Evolutionary conservation across 306 rosid genomes (phyloP).

Genomic region (Crotalaria pallida): DNA sequence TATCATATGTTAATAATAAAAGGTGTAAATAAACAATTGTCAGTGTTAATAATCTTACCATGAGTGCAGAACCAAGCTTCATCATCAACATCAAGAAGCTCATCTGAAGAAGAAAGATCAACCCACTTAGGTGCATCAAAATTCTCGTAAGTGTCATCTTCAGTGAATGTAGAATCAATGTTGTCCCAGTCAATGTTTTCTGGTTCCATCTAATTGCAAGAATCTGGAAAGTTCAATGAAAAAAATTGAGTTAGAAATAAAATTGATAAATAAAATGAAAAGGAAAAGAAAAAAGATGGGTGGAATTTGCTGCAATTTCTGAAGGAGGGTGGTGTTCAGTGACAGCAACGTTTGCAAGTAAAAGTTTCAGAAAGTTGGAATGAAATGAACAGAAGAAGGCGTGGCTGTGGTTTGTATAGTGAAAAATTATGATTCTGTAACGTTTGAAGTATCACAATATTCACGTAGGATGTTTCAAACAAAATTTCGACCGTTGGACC

Average conservation of each 20-base stretch:
- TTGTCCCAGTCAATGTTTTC: constrained; percentile 51
- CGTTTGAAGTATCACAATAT: constrained; percentile 8
- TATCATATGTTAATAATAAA: no score
- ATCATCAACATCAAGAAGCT: constrained; percentile 18
- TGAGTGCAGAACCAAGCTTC: constrained; percentile 47
- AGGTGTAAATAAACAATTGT: no score
- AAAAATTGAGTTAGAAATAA: not conserved
- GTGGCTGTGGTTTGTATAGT: not conserved
- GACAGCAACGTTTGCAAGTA: not conserved
- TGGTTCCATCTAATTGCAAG: constrained; percentile 37
- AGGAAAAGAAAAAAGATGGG: not conserved
- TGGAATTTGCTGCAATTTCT: not conserved
- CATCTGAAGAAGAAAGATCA: constrained; percentile 34
- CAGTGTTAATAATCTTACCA: constrained; percentile 5
- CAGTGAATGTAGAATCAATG: constrained; percentile 30
- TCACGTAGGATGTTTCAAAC: not conserved
- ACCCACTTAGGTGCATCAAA: constrained; percentile 49
- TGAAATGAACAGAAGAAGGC: not conserved
- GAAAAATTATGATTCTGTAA: constrained; percentile 13
- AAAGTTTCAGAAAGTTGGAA: not conserved
- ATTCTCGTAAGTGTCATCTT: constrained; percentile 39
- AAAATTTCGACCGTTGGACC: constrained; percentile 34
- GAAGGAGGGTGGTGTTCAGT: not conserved
- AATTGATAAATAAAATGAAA: not conserved
- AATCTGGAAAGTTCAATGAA: constrained; percentile 7